Conservation (phyloP, 257 asterid species). For the Solanum boliviense region DNA sequence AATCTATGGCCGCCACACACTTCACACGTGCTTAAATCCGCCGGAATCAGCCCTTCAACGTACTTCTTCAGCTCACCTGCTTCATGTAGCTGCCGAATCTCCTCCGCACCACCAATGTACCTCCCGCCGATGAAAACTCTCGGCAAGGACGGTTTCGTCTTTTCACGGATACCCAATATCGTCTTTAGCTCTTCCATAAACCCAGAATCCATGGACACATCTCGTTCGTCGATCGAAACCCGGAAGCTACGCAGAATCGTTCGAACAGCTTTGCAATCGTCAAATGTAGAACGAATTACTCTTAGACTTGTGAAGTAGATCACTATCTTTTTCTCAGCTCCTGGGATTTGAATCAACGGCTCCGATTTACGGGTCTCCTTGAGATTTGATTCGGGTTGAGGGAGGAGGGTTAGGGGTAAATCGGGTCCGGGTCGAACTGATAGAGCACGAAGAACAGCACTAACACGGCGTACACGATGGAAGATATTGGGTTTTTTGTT, state of each 20-base stretch:
- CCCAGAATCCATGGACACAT: conserved; percentile 68
- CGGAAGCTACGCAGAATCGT: conserved; percentile 61
- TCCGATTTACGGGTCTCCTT: conserved; percentile 11
- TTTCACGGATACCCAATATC: conserved; percentile 40
- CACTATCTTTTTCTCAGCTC: conserved; percentile 59
- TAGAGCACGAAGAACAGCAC: conserved; percentile 40
- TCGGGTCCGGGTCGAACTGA: conserved; percentile 13
- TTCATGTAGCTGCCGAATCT: conserved; percentile 71
- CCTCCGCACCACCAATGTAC: conserved; percentile 90
- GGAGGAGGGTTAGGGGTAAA: neutral
- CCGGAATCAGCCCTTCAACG: conserved; percentile 53
- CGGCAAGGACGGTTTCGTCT: conserved; percentile 47
- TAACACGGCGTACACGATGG: conserved; percentile 72
- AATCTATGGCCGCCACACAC: conserved; percentile 69
- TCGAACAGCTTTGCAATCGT: conserved; percentile 66
- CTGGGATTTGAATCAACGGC: conserved; percentile 41
- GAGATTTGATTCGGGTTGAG: neutral
- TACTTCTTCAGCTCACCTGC: conserved; percentile 71
- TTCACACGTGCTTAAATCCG: conserved; percentile 48
- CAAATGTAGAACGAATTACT: conserved; percentile 74
- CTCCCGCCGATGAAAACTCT: conserved; percentile 84
- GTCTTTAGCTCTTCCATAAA: conserved; percentile 66
- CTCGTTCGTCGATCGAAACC: conserved; percentile 79
- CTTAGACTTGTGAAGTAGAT: conserved; percentile 79
- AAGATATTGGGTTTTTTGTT: conserved; percentile 25